Evolutionary conservation across 805 yeast species (phyloP), one percentile per base, ranked within the genome.

Genomic region (Candida oleophila): DNA sequence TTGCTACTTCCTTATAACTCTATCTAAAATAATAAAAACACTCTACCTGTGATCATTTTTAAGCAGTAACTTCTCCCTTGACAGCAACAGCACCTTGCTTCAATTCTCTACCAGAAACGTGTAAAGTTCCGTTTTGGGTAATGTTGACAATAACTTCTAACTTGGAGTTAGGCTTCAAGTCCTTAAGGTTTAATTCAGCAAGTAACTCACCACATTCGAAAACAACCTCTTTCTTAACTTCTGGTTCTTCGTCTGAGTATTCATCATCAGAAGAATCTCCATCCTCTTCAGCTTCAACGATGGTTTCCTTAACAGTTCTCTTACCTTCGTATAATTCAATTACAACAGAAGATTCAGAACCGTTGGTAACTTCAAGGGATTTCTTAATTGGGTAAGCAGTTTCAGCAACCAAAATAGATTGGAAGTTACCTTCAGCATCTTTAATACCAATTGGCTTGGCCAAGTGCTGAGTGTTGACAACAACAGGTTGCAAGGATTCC

Each of bases 321-420:
- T 85, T 85, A 68, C 94, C 96, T 73, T 91, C 97, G 67, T 77
- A 84, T 53, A 94, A 78, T 62, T 84, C 83, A 50, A 94, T 66
- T 45, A 82, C 71, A 38, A 82, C 87, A 21, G 65, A 55, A 49
- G 83, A 77, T 43, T 77, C 83, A 41, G 74, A 78, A 43, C 84
- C 83, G 57, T 81, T 80, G 53, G 79, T 75, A 56, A 92, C 76
- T 43, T 80, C 72, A 50, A 87, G 58, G 14, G 89, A 73, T 70
- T 85, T 87, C 71, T 89, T 87, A 62, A 89, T 87, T 55, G 99
- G 99, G 68, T 83, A 83, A 22, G 97, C 88, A 45, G 98, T 88
- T 72, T 90, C 92, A 43, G 83, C 80, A 50, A 86, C 83, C 45
- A 94, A 71, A 38, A 94, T 74, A 37, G 92, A 80, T 49, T 81